phyloP scores from a whole-genome alignment of 495 filamentous ascomycete genomes.

The Viridothelium virens region DNA sequence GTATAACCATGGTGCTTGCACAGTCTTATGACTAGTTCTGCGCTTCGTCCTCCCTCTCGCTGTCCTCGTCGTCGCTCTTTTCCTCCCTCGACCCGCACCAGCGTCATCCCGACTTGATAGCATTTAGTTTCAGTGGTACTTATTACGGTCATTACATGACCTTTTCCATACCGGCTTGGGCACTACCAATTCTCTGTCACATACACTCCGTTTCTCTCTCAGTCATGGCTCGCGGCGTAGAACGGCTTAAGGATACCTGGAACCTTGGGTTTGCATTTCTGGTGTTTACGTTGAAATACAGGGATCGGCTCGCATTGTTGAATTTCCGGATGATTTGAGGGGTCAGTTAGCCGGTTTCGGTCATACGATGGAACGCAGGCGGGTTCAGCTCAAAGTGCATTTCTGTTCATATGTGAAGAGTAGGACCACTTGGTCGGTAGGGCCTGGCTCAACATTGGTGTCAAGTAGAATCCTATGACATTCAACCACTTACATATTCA shows the following conservation, averaged over 20 bases:
- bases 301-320: background rate
- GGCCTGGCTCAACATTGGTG: no score
- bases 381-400: no score
- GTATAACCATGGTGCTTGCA: conserved; percentile 28
- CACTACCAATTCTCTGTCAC: background rate
- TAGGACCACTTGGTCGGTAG: no score
- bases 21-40: conserved; percentile 28
- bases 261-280: background rate
- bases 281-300: background rate
- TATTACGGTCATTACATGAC: background rate
- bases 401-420: no score
- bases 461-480: background rate
- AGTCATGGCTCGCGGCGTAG: background rate
- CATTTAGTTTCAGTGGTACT: no score
- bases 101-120: background rate
- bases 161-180: background rate
- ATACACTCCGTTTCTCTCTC: background rate
- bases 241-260: background rate
- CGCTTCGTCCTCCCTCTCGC: conserved; percentile 21
- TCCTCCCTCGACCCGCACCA: conserved; percentile 11
- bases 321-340: background rate
- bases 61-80: conserved; percentile 18
- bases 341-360: background rate
- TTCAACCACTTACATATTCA: background rate
- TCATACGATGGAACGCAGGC: background rate